Conservation (phyloP, 1,139 yeast species). For the Suhomyces chickasaworum region DNA sequence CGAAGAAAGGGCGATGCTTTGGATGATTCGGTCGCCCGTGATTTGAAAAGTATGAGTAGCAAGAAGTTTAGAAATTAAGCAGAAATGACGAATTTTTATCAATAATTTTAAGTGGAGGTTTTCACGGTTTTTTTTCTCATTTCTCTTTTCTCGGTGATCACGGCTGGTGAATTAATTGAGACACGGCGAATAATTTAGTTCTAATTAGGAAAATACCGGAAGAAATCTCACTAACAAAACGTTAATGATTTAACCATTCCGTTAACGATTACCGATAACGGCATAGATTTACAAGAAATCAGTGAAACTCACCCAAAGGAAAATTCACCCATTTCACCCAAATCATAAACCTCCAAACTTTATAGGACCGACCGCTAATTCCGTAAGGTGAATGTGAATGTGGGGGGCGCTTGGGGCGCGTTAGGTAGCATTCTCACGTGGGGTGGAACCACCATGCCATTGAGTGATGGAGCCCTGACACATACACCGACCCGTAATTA, state of each 20-base stretch:
- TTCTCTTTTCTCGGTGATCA: constrained; percentile 1
- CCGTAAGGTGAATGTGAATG: not conserved
- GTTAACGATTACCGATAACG: too few species aligned
- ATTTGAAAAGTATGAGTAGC: not conserved
- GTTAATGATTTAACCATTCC: too few species aligned
- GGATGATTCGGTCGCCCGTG: not conserved
- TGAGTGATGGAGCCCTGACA: not conserved
- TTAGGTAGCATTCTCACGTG: too few species aligned
- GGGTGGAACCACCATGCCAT: constrained; percentile 1
- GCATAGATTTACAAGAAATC: too few species aligned
- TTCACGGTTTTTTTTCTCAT: not conserved
- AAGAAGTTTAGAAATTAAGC: not conserved
- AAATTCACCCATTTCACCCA: too few species aligned
- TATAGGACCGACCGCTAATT: not conserved
- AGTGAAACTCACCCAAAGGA: too few species aligned
- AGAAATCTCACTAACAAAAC: too few species aligned
- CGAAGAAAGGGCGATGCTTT: not conserved
- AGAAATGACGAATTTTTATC: not conserved
- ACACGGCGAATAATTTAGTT: not conserved
- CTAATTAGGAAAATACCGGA: not conserved
- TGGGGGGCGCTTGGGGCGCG: constrained; percentile 2
- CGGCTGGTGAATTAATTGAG: not conserved
- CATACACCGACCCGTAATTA: too few species aligned
- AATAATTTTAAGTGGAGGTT: not conserved
- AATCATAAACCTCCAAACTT: too few species aligned